Evolutionary conservation across 2,329 filamentous ascomycete genomes (phyloP).

Genomic region (Plenodomus tracheiphilus): DNA sequence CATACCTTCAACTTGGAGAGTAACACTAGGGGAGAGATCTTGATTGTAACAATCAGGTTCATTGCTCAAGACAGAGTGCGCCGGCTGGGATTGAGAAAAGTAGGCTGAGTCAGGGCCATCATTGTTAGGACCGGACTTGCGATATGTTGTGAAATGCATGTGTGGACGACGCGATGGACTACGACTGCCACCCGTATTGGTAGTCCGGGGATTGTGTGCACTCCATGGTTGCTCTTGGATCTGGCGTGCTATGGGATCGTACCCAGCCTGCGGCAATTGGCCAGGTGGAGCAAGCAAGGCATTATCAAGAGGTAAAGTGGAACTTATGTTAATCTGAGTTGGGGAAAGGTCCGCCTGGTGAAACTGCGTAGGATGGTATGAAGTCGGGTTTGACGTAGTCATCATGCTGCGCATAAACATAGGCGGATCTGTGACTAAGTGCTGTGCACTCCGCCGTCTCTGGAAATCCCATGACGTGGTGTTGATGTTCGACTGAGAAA

Average conservation of each 20-base stretch:
- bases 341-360: conserved; percentile 9
- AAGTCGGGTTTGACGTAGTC: conserved; percentile 11
- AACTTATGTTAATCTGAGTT: conserved; percentile 7
- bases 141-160: conserved; percentile 19
- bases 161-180: conserved; percentile 10
- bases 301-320: conserved; percentile 10
- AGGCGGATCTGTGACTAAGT: conserved; percentile 21
- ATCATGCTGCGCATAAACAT: conserved; percentile 15
- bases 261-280: conserved; percentile 1
- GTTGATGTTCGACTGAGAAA: conserved; percentile 13
- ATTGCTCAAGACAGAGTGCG: conserved; percentile 36
- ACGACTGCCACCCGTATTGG: conserved; percentile 3
- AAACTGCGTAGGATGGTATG: conserved; percentile 5
- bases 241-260: conserved; percentile 15
- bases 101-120: conserved; percentile 42
- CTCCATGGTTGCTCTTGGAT: conserved; percentile 35
- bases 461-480: conserved; percentile 9
- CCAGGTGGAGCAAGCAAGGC: conserved; percentile 16
- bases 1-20: conserved; percentile 18
- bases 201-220: conserved; percentile 20
- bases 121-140: conserved; percentile 26
- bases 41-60: conserved; percentile 27
- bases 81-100: conserved; percentile 21
- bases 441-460: conserved; percentile 15
- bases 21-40: conserved; percentile 20